Base-by-base conservation (phyloP, 108 stramenopile species). In the Pseudonitzschia multistriata region DNA sequence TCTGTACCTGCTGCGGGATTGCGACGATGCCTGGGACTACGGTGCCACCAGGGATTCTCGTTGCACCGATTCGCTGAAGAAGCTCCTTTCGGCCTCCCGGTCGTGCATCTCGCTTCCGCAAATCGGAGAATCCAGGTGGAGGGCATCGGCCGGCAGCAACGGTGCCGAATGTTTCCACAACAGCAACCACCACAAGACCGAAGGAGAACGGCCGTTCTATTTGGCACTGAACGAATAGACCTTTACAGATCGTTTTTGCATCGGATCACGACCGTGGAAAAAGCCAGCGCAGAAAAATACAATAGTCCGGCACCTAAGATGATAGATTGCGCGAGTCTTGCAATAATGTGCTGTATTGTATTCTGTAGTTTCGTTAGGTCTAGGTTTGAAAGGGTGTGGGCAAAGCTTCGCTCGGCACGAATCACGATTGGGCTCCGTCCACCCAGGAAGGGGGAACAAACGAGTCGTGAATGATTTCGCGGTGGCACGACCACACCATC, bases 401-500 rank as follows among this genome's bases (percentile, higher is more conserved):
- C 15, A 45, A 1, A 45, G 42, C 17, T 4, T 39, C 7, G 30
- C n/a, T n/a, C n/a, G n/a, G n/a, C n/a, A n/a, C n/a, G 13, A 21
- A 3, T 64, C 47, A 64, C n/a, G 63, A 64, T 45, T 64, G 63
- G 35, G 10, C n/a, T 45, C 63, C 63, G n/a, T 64, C 63, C 2
- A 21, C 70, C 94, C 94, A 95, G 15, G 72, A 80, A 7, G 47
- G 27, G 11, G 90, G 90, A 69, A 95, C 83, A 28, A 89, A 74
- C 4, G 65, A 80, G 81, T 99, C 98, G 65, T 81, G 77, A 67
- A 99, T 96, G 55, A 99, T 94, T 79, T 99, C 98, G 56, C 98
- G 90, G 73, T 99, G 98, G 72, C 94, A 97, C 7, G 89, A 91
- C 98, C 98, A 99, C 8, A 97, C 97, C 71, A 96, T 62, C 76